These are phyloP conservation scores for Ceratocystiopsis brevicomis DNA, from an alignment of 2,329 filamentous ascomycete genomes.

Conservation along the genomic window DNA sequence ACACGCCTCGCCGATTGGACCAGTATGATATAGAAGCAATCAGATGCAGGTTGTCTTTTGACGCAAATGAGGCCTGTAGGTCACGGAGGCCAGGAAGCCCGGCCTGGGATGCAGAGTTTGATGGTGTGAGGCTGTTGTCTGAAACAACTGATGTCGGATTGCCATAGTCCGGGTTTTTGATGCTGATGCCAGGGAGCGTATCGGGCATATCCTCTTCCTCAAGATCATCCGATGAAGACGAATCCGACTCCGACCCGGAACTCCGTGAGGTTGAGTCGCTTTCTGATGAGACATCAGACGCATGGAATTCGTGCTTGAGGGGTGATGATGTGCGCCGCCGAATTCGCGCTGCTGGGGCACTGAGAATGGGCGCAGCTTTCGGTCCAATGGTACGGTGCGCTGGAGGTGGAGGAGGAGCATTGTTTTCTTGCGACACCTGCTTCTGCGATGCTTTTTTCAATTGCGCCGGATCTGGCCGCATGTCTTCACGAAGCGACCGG, in stretches of 20 bases:
- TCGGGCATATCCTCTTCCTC: slow-evolving; percentile 42
- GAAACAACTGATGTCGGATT: slow-evolving; percentile 24
- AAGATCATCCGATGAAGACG: slow-evolving; percentile 33
- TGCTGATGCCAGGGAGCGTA: slow-evolving; percentile 38
- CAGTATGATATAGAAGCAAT: slow-evolving; percentile 41
- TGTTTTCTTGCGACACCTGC: slow-evolving; percentile 20
- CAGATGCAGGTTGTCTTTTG: slow-evolving; percentile 26
- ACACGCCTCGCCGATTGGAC: slow-evolving; percentile 38
- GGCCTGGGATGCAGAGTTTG: slow-evolving; percentile 64
- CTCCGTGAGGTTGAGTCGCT: slow-evolving; percentile 41
- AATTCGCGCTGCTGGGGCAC: slow-evolving; percentile 23
- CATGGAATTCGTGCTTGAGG: slow-evolving; percentile 90
- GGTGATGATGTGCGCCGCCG: slow-evolving; percentile 74
- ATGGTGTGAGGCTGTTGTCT: slow-evolving; percentile 50
- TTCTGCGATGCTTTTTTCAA: slow-evolving; percentile 15
- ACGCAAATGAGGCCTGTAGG: slow-evolving; percentile 25
- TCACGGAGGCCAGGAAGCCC: slow-evolving; percentile 39
- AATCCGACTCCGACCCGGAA: slow-evolving; percentile 32
- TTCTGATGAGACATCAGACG: slow-evolving; percentile 47
- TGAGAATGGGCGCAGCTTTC: slow-evolving; percentile 20
- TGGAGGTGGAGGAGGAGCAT: slow-evolving; percentile 36
- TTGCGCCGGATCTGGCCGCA: slow-evolving; percentile 20
- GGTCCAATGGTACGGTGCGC: slow-evolving; percentile 28
- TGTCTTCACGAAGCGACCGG: slow-evolving; percentile 18
- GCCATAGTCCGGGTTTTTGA: slow-evolving; percentile 21